These are phyloP conservation scores for Aphanomyces stellatus DNA, from an alignment of 352 stramenopile species.

Conservation along the genomic window DNA sequence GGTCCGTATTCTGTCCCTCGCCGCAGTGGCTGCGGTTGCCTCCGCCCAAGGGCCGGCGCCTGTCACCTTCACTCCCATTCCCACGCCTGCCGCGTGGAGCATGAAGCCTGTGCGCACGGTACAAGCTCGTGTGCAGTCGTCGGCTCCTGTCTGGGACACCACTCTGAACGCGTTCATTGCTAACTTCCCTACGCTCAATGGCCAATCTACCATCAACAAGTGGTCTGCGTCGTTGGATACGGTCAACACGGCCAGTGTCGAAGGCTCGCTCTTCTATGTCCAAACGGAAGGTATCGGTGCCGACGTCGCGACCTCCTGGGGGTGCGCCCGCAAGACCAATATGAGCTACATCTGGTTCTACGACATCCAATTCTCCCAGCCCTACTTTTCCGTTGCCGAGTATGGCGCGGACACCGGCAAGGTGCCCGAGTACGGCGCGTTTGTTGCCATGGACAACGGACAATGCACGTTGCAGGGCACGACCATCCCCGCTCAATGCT, in stretches of 20 bases:
- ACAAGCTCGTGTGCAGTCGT: conserved; percentile 13
- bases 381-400: conserved; percentile 61
- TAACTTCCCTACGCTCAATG: background rate
- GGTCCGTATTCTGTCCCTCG: conserved; percentile 7
- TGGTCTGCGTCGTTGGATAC: conserved; percentile 49
- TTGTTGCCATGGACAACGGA: conserved; percentile 54
- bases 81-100: background rate
- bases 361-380: conserved; percentile 44
- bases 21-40: too few species aligned
- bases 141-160: background rate
- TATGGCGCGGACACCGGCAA: conserved; percentile 34
- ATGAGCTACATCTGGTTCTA: conserved; percentile 72
- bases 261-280: conserved; percentile 72
- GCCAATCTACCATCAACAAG: conserved; percentile 33
- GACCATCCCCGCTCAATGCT: conserved; percentile 35
- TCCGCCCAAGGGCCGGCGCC: too few species aligned
- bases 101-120: conserved; percentile 4
- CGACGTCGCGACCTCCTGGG: conserved; percentile 23
- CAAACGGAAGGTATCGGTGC: conserved; percentile 65
- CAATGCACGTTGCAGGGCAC: conserved; percentile 29
- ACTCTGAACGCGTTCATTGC: background rate
- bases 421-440: conserved; percentile 40
- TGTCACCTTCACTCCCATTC: background rate
- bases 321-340: conserved; percentile 58
- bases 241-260: conserved; percentile 62